Evolutionary conservation across 2,329 filamentous ascomycete species (phyloP).

Genomic region (Aureobasidium leucospermi): DNA sequence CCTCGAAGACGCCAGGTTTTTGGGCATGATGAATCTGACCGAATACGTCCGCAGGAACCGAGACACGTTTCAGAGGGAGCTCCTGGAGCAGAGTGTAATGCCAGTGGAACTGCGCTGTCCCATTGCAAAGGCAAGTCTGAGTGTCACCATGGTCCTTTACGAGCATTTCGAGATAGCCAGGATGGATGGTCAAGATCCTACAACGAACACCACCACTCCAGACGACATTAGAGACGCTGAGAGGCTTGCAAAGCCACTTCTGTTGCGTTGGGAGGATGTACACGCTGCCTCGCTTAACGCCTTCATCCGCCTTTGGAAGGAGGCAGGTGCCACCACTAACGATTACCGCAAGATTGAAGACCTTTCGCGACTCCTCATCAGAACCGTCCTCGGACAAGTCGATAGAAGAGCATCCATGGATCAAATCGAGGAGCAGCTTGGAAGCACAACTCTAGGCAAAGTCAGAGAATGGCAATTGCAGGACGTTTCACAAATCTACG

Average conservation of each 20-base stretch:
- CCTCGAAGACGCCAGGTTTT: constrained; percentile 76
- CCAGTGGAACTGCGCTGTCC: constrained; percentile 70
- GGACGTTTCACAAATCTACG: constrained; percentile 80
- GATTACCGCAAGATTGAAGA: constrained; percentile 94
- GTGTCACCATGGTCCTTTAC: constrained; percentile 80
- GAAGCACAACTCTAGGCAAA: constrained; percentile 70
- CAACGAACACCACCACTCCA: constrained; percentile 51
- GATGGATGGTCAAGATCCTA: constrained; percentile 39
- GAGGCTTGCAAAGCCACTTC: constrained; percentile 73
- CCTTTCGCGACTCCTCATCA: constrained; percentile 79
- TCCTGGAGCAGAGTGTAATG: constrained; percentile 79
- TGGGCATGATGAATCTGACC: constrained; percentile 95
- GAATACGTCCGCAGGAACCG: constrained; percentile 91
- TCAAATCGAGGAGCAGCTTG: constrained; percentile 83
- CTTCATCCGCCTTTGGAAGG: constrained; percentile 90
- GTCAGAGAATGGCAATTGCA: constrained; percentile 90
- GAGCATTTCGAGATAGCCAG: constrained; percentile 89
- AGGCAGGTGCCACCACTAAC: constrained; percentile 71
- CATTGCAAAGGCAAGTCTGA: constrained; percentile 75
- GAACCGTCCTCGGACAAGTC: constrained; percentile 80
- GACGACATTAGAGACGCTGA: constrained; percentile 38
- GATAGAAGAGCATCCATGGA: constrained; percentile 73
- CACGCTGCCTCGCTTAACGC: constrained; percentile 79
- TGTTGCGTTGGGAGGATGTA: constrained; percentile 87
- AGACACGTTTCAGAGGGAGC: constrained; percentile 82